These are phyloP conservation scores for Panicum virgatum DNA, from an alignment of 202 grass and related monocot species.

Conservation along the genomic window DNA sequence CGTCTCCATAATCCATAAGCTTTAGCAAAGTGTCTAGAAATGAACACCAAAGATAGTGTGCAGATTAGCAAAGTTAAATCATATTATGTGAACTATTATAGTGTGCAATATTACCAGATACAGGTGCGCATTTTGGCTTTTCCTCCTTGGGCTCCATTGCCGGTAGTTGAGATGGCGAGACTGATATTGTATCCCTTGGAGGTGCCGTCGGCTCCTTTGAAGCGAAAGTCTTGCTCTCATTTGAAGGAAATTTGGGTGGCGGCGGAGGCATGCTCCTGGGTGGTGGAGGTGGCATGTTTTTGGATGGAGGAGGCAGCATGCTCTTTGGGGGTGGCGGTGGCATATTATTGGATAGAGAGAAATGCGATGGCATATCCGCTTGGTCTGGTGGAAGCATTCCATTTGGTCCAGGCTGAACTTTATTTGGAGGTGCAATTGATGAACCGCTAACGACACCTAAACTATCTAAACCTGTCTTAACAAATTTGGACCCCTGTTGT, in stretches of 20 bases:
- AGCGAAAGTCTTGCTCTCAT: constrained; percentile 26
- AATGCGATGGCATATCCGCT: constrained; percentile 22
- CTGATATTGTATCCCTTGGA: constrained; percentile 6
- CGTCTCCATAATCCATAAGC: constrained; percentile 89
- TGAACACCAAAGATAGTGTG: not conserved
- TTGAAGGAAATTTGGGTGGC: constrained; percentile 62
- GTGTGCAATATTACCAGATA: constrained; percentile 56
- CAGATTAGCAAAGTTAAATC: constrained; percentile 12
- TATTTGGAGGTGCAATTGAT: constrained; percentile 46
- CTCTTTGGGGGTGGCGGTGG: constrained; percentile 12
- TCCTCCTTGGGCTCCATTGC: constrained; percentile 27
- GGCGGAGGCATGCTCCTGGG: constrained; percentile 55
- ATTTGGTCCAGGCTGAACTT: constrained; percentile 49
- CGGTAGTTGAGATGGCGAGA: constrained; percentile 29
- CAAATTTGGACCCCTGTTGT: constrained; percentile 85
- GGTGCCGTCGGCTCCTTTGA: constrained; percentile 38
- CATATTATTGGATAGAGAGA: constrained; percentile 28
- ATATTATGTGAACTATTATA: not conserved
- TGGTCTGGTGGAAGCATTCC: constrained; percentile 28
- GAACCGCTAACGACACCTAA: constrained; percentile 40
- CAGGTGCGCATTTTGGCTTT: constrained; percentile 32
- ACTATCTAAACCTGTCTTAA: constrained; percentile 89
- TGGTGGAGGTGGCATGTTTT: constrained; percentile 40
- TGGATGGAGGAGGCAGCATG: constrained; percentile 26
- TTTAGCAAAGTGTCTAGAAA: constrained; percentile 76